Conservation (phyloP, 2,329 filamentous ascomycete genomes). For the Colletotrichum falcatum region DNA sequence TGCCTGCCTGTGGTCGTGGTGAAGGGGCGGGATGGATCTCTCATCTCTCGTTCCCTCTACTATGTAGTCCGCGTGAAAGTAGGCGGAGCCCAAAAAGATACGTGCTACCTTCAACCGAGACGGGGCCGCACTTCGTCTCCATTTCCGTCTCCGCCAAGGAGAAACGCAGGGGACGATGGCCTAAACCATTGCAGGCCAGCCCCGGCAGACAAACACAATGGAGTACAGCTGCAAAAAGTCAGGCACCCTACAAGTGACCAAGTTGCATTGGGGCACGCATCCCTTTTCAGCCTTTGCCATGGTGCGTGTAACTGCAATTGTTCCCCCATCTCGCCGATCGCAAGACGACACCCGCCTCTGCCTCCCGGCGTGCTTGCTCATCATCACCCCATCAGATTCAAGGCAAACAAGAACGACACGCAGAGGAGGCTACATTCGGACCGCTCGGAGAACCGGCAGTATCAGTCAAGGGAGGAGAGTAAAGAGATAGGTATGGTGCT, state of each 20-base stretch:
- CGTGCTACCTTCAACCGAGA: not conserved
- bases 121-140: not conserved
- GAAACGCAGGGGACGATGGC: not conserved
- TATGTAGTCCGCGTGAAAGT: not conserved
- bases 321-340: not conserved
- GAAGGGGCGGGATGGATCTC: not conserved
- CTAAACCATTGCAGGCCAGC: not conserved
- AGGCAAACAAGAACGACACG: not conserved
- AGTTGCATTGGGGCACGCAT: slow-evolving; percentile 19
- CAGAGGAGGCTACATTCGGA: slow-evolving; percentile 4
- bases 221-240: slow-evolving; percentile 4
- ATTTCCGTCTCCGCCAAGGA: not conserved
- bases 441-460: slow-evolving; percentile 8
- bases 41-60: not conserved
- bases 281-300: slow-evolving; percentile 1
- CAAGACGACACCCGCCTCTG: not conserved
- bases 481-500: not conserved
- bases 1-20: not conserved
- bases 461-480: slow-evolving; percentile 19
- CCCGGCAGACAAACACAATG: not conserved
- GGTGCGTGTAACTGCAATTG: slow-evolving; percentile 1
- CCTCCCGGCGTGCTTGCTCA: not conserved
- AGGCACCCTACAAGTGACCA: slow-evolving; percentile 4
- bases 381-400: not conserved
- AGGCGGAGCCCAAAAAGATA: not conserved